Percentiles rank a stretch among this genome's conserved stretches.
These are phyloP conservation scores for Microdochium paspali DNA, from an alignment of 2,329 filamentous ascomycete species.

Conservation along the genomic window DNA sequence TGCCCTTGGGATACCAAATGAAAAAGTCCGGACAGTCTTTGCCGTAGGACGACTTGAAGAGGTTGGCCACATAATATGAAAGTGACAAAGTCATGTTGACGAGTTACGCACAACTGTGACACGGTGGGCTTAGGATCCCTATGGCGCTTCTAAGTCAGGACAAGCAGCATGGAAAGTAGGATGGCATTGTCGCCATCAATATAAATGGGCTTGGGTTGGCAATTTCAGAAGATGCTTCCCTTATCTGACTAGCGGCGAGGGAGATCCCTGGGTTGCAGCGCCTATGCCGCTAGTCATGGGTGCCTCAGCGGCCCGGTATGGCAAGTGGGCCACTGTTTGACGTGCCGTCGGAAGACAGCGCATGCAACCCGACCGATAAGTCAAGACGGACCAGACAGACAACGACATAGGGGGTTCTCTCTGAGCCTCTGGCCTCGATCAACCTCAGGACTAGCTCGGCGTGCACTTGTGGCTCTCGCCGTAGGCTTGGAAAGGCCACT, in stretches of 20 bases:
- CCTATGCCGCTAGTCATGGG: background rate
- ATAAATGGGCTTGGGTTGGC: background rate
- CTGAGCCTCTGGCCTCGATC: no score
- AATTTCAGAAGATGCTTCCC: background rate
- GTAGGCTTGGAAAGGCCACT: no score
- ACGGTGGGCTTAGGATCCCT: background rate
- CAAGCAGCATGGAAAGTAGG: background rate
- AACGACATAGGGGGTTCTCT: background rate
- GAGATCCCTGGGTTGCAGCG: background rate
- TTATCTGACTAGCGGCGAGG: background rate
- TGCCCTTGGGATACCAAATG: constrained; percentile 16
- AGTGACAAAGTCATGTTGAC: constrained; percentile 6
- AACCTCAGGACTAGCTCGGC: no score
- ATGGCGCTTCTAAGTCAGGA: background rate
- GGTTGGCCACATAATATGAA: constrained; percentile 9
- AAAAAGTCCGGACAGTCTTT: constrained; percentile 12
- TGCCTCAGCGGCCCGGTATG: background rate
- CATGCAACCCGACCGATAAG: background rate
- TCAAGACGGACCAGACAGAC: background rate
- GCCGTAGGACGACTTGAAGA: constrained; percentile 19
- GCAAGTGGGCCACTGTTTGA: background rate
- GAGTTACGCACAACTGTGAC: background rate
- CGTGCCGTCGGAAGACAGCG: background rate
- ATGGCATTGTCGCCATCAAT: background rate
- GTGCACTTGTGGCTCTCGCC: no score